Evolutionary conservation across 169 alveolate species (phyloP).

Genomic region (Cryptosporidium tyzzeri): DNA sequence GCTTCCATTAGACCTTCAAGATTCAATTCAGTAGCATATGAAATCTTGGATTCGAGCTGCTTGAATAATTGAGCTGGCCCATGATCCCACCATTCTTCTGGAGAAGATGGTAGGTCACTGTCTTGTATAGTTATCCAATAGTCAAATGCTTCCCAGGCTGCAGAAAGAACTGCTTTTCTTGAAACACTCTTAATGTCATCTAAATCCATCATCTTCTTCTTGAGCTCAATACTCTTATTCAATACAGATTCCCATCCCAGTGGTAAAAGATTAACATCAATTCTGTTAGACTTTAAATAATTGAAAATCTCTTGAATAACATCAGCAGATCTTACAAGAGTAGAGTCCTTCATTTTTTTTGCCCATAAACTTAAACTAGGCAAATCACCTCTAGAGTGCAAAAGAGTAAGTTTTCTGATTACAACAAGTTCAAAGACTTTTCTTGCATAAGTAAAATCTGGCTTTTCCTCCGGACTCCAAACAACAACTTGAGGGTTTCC

Average conservation of each 20-base stretch:
- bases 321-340: constrained; percentile 54
- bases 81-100: constrained; percentile 73
- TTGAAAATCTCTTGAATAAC: constrained; percentile 24
- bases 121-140: constrained; percentile 63
- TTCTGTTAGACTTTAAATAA: constrained; percentile 18
- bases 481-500: constrained; percentile 48
- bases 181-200: constrained; percentile 6
- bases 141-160: constrained; percentile 75
- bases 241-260: constrained; percentile 62
- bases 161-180: constrained; percentile 51
- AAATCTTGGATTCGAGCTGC: constrained; percentile 35
- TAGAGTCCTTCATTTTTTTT: constrained; percentile 44
- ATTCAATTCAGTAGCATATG: constrained; percentile 1
- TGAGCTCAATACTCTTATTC: constrained; percentile 20
- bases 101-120: constrained; percentile 43
- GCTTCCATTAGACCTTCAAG: constrained; percentile 16
- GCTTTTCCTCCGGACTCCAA: constrained; percentile 44
- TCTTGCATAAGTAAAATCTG: constrained; percentile 72
- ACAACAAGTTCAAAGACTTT: constrained; percentile 70
- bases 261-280: constrained; percentile 52
- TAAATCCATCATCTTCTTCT: constrained; percentile 7
- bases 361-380: constrained; percentile 70
- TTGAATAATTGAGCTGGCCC: constrained; percentile 41
- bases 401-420: constrained; percentile 14
- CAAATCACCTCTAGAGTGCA: constrained; percentile 59